These are phyloP conservation scores for Colletotrichum cordylinicola DNA, from an alignment of 2,329 filamentous ascomycete genomes.

Conservation along the genomic window DNA sequence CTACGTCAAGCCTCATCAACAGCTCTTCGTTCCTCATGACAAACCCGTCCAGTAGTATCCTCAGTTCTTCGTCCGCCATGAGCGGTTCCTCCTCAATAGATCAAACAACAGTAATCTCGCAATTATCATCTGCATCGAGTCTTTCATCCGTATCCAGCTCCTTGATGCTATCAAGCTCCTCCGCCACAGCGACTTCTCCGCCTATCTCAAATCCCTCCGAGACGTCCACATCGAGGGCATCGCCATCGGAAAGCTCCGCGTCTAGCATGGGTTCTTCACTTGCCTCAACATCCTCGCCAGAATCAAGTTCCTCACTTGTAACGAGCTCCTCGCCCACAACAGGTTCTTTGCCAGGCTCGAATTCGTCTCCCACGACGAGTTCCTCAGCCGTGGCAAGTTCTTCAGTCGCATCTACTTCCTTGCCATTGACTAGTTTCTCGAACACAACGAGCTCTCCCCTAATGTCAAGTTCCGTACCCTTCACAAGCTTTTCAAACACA, in stretches of 20 bases:
- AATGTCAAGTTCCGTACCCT: not conserved
- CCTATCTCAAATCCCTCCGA: not conserved
- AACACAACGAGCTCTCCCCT: not conserved
- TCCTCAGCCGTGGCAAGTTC: not conserved
- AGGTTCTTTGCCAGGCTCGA: not conserved
- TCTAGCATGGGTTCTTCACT: not conserved
- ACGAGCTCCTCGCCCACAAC: not conserved
- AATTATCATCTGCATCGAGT: not conserved
- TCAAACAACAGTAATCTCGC: not conserved
- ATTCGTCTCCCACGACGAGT: not conserved
- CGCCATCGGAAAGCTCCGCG: not conserved
- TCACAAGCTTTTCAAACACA: not conserved
- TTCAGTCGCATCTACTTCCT: not conserved
- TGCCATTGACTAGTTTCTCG: not conserved
- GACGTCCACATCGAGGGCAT: not conserved
- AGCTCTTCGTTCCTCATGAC: not conserved
- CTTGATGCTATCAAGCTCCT: not conserved
- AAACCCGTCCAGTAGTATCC: not conserved
- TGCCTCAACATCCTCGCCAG: not conserved
- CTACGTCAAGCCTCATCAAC: not conserved
- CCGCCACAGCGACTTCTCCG: not conserved
- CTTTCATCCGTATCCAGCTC: not conserved
- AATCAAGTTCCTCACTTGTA: not conserved
- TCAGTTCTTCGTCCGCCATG: not conserved
- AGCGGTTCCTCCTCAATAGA: not conserved